Conservation (phyloP, 1,139 yeast genomes). For the Hyphopichia burtonii region DNA sequence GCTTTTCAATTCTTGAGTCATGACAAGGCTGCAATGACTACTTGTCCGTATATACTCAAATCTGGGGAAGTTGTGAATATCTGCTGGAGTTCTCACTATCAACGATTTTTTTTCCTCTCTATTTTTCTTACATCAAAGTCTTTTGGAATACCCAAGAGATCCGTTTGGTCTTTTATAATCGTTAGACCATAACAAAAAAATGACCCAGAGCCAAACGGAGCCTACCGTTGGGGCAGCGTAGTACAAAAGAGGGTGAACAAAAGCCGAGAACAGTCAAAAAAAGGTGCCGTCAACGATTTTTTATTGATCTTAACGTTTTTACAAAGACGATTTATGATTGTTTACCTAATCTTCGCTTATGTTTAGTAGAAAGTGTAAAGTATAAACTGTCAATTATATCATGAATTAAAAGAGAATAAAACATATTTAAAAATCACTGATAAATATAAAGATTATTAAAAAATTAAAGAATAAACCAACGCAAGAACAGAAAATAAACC, state of each 20-base stretch:
- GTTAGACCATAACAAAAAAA: no score
- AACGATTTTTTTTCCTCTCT: no score
- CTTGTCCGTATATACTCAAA: no score
- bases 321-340: no score
- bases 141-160: not conserved
- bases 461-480: not conserved
- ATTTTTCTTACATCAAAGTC: not conserved
- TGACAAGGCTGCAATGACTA: not conserved
- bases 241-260: not conserved
- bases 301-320: not conserved
- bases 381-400: no score
- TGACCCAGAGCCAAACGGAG: no score
- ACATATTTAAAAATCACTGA: no score
- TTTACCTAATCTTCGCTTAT: no score
- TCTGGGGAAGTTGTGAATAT: not conserved
- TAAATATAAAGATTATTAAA: not conserved
- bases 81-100: no score
- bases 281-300: not conserved
- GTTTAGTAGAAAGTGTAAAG: no score
- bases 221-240: not conserved
- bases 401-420: not conserved
- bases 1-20: not conserved
- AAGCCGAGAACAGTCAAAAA: not conserved
- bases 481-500: slow-evolving; percentile 6
- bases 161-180: not conserved